These are phyloP conservation scores for Tetradesmus lagerheimii DNA, from an alignment of 139 green algal species.

Conservation along the genomic window DNA sequence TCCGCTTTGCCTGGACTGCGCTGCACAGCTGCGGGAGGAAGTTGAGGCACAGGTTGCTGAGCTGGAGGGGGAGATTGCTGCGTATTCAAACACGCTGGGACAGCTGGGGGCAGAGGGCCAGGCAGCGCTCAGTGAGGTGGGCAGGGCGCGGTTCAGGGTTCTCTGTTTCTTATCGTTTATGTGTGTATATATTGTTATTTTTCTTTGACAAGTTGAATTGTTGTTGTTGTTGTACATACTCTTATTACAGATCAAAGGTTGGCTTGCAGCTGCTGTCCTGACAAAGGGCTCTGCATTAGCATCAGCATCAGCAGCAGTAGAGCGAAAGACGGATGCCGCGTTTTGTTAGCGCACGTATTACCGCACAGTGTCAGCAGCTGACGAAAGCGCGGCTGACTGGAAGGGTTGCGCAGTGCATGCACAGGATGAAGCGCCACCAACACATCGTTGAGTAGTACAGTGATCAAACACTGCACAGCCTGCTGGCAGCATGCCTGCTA, in stretches of 20 bases:
- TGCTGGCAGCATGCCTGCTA: neutral
- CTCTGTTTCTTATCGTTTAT: too few species aligned
- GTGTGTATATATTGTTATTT: too few species aligned
- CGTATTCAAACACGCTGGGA: constrained; percentile 74
- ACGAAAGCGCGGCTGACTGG: too few species aligned
- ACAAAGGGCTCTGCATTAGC: neutral
- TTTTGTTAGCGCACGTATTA: too few species aligned
- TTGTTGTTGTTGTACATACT: too few species aligned
- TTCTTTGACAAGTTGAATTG: too few species aligned
- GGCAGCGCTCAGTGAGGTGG: constrained; percentile 27
- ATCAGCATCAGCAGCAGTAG: constrained; percentile 17
- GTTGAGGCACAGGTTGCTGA: constrained; percentile 80
- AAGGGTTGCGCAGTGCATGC: too few species aligned
- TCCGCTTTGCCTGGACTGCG: constrained; percentile 91
- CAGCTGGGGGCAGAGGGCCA: constrained; percentile 56
- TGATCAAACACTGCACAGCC: neutral
- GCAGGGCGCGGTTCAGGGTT: neutral
- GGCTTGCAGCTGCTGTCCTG: neutral
- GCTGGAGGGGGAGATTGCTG: constrained; percentile 72
- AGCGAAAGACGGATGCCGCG: neutral
- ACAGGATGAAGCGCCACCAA: too few species aligned
- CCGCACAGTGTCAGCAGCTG: too few species aligned
- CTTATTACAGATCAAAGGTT: neutral
- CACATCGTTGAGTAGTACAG: neutral
- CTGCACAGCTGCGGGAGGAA: constrained; percentile 79